These are phyloP conservation scores for Hyaloscypha finlandica DNA, from an alignment of 495 filamentous ascomycete species.

Conservation along the genomic window DNA sequence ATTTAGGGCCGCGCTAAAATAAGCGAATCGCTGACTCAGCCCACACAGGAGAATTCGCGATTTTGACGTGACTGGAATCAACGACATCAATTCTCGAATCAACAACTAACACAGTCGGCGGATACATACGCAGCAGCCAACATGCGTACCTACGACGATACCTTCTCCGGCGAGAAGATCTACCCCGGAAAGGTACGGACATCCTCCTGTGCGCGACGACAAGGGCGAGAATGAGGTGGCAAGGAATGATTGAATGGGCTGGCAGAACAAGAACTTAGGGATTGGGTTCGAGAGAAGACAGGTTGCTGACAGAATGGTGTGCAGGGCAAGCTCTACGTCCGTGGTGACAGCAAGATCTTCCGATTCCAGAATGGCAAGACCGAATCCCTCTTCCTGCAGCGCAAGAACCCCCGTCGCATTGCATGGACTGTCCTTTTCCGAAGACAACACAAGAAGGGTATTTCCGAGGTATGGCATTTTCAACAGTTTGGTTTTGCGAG, in stretches of 20 bases:
- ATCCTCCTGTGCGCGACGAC: not conserved
- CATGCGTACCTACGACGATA: slow-evolving; percentile 77
- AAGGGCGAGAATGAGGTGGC: slow-evolving; percentile 15
- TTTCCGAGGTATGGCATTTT: slow-evolving; percentile 85
- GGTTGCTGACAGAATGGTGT: slow-evolving; percentile 35
- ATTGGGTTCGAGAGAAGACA: slow-evolving; percentile 5
- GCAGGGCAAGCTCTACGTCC: slow-evolving; percentile 97
- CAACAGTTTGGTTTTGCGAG: slow-evolving; percentile 10
- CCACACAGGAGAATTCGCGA: slow-evolving; percentile 24
- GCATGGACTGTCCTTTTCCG: slow-evolving; percentile 97
- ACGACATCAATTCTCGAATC: slow-evolving; percentile 29
- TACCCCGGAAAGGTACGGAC: slow-evolving; percentile 95
- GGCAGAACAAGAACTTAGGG: not conserved
- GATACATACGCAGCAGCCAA: slow-evolving; percentile 31
- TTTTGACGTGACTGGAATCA: slow-evolving; percentile 12
- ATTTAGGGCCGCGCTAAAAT: not conserved
- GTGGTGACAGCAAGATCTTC: slow-evolving; percentile 99
- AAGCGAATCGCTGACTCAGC: not conserved
- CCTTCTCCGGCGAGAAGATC: slow-evolving; percentile 96
- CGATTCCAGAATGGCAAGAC: slow-evolving; percentile 99
- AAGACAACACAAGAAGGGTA: slow-evolving; percentile 99
- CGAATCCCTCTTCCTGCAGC: slow-evolving; percentile 99
- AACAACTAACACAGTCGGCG: slow-evolving; percentile 31
- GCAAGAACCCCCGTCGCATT: slow-evolving; percentile 99
- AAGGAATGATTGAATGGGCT: slow-evolving; percentile 2